Conservation (phyloP, 225 moss, liverwort and hornwort species). For the Lunularia cruciata region DNA sequence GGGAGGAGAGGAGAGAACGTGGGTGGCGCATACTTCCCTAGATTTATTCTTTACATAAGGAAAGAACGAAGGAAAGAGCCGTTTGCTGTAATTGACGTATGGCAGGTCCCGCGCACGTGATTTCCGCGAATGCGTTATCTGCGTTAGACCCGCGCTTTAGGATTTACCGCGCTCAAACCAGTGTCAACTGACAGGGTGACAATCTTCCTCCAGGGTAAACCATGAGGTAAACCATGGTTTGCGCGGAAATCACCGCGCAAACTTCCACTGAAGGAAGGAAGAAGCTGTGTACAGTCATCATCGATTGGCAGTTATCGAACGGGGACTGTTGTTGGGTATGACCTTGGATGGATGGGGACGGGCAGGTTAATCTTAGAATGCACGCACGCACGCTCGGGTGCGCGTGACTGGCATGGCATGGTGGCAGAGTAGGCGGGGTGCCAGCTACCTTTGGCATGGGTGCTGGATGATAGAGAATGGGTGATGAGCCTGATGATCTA, state of each 20-base stretch:
- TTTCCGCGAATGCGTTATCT: no score
- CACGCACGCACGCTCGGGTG: constrained; percentile 18
- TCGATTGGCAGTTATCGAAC: no score
- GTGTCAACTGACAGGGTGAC: no score
- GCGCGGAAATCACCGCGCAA: no score
- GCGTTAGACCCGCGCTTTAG: no score
- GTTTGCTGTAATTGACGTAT: no score
- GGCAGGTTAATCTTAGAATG: neutral
- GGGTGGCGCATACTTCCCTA: neutral
- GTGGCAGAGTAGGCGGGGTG: constrained; percentile 9
- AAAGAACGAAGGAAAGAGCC: neutral
- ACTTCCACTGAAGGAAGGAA: no score
- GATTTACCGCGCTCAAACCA: no score
- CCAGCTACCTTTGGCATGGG: constrained; percentile 11
- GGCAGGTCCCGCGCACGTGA: no score
- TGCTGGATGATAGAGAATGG: neutral
- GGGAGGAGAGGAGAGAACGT: neutral
- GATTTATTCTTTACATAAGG: neutral
- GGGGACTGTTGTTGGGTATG: neutral
- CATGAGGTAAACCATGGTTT: no score
- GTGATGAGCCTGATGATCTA: neutral
- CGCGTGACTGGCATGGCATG: constrained; percentile 19
- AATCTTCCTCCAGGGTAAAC: no score
- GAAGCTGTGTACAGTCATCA: no score
- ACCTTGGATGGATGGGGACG: constrained; percentile 5